A percentile compares a stretch with the other conserved stretches of the same genome.
Evolutionary conservation across 768 basidiomycete species (phyloP).

Genomic region (Obba rivulosa): DNA sequence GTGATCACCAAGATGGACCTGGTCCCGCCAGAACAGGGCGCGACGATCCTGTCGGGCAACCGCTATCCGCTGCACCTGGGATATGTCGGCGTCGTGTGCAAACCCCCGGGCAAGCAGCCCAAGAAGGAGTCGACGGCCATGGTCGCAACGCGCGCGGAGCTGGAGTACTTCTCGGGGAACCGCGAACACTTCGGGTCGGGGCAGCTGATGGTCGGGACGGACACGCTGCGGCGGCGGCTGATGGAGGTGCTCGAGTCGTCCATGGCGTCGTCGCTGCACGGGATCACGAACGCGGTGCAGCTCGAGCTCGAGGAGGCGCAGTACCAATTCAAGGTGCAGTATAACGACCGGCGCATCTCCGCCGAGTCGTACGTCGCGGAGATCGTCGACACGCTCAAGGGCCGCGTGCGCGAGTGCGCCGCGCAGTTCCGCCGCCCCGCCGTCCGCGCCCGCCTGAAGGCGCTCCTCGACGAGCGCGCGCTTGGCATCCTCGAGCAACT

Average conservation of each 20-base stretch:
- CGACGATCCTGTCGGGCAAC: conserved; percentile 76
- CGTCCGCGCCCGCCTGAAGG: conserved; percentile 83
- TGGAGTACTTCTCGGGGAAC: conserved; percentile 63
- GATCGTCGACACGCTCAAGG: conserved; percentile 90
- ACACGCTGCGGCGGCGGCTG: conserved; percentile 80
- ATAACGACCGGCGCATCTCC: conserved; percentile 91
- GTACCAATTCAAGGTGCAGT: conserved; percentile 99
- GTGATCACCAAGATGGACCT: conserved; percentile 99
- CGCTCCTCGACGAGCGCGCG: conserved; percentile 91
- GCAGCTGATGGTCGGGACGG: conserved; percentile 85
- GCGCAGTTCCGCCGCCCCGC: conserved; percentile 83
- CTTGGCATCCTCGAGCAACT: conserved; percentile 97
- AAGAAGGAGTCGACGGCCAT: conserved; percentile 44
- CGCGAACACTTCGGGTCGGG: conserved; percentile 55
- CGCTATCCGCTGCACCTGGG: conserved; percentile 96
- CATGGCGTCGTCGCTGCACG: conserved; percentile 93
- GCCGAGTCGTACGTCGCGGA: conserved; percentile 98
- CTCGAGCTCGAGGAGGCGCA: conserved; percentile 94
- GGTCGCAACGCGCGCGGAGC: conserved; percentile 52
- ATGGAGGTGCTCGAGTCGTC: conserved; percentile 98
- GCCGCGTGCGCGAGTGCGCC: conserved; percentile 81
- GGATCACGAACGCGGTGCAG: conserved; percentile 95
- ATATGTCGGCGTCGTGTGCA: conserved; percentile 95
- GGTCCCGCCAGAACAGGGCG: conserved; percentile 81
- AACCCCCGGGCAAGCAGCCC: conserved; percentile 55